Evolutionary conservation across 805 yeast species (phyloP), one percentile per base, ranked within the genome.

Genomic region (Kodamaea sagamina): DNA sequence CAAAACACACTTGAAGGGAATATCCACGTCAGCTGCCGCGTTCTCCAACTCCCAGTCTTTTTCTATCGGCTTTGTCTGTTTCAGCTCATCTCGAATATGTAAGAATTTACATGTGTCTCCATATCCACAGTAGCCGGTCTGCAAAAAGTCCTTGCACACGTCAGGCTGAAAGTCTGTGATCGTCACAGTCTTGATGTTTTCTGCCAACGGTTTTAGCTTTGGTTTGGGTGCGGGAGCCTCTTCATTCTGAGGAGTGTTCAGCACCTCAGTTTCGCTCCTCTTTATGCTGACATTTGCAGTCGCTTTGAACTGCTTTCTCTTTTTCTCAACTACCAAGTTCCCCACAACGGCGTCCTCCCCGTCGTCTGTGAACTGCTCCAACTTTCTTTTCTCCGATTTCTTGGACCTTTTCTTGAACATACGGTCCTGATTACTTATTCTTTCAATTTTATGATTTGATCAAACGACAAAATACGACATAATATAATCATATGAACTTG

Each of bases 51-150:
- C 84, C 96, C 96, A 87, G 35, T 87, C 95, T 46, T 72, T 72
- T 19, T 74, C 60, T 5, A 83, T 60, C 46, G 83, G 80, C 79
- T 82, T 79, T 22, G 83, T 86, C 36, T 82, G 82, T 43, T 74
- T 77, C 65, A 82, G 85, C 56, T 88, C 96, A 52, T 88, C 97
- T 62, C 99, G 68, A 11, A 87, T 79, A 59, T 93, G 99, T 26
- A 92, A 61, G 61, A 93, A 93, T 66, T 93, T 93, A 68, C 99
- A 93, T 26, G 93, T 84, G 54, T 93, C 99, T 6, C 99, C 99
- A 60, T 84, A 93, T 4, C 97, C 97, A 72, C 99, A 93, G 58
- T 81, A 90, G 0, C 99, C 99, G 0, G 95, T 90, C 52, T 84
- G 86, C 46, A 81, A 77, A 62, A 77, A 93, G 62, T 93, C 98